Percentiles rank a stretch among this genome's conserved stretches.
Conservation (phyloP, 1,284 basidiomycete species). For the Leccinum subrobustum region DNA sequence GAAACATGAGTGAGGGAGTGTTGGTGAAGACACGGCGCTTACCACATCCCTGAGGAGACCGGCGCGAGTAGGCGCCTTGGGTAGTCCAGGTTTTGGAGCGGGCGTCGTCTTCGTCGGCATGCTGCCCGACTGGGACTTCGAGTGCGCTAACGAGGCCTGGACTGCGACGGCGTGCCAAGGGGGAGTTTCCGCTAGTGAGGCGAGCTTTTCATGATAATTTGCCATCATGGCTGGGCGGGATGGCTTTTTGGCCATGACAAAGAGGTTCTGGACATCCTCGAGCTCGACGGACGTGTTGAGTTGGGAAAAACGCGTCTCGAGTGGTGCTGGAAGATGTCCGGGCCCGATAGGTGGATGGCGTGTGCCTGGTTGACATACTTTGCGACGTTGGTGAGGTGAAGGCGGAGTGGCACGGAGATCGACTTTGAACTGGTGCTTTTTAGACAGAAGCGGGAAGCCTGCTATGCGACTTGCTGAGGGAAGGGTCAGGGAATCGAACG, state of each 20-base stretch:
- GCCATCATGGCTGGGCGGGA: constrained; percentile 97
- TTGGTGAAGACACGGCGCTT: constrained; percentile 26
- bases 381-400: constrained; percentile 93
- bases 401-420: constrained; percentile 95
- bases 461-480: constrained; percentile 50
- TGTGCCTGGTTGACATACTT: constrained; percentile 96
- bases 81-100: constrained; percentile 84
- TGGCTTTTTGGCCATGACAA: constrained; percentile 90
- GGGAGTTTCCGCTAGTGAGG: constrained; percentile 61
- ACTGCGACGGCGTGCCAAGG: constrained; percentile 96
- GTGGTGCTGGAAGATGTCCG: constrained; percentile 95
- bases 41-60: constrained; percentile 87
- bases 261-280: constrained; percentile 96
- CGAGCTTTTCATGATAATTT: constrained; percentile 92
- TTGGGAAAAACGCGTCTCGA: constrained; percentile 98
- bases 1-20: neutral
- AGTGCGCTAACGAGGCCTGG: constrained; percentile 90
- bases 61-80: constrained; percentile 83
- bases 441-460: constrained; percentile 97
- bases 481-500: neutral
- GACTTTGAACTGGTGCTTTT: constrained; percentile 88
- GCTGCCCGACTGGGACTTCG: constrained; percentile 86
- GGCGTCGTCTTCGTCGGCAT: constrained; percentile 68
- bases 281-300: constrained; percentile 97
- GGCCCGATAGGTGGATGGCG: constrained; percentile 96